These are phyloP conservation scores for Dactylellina parvicollis DNA, from an alignment of 2,329 filamentous ascomycete genomes.

Conservation along the genomic window DNA sequence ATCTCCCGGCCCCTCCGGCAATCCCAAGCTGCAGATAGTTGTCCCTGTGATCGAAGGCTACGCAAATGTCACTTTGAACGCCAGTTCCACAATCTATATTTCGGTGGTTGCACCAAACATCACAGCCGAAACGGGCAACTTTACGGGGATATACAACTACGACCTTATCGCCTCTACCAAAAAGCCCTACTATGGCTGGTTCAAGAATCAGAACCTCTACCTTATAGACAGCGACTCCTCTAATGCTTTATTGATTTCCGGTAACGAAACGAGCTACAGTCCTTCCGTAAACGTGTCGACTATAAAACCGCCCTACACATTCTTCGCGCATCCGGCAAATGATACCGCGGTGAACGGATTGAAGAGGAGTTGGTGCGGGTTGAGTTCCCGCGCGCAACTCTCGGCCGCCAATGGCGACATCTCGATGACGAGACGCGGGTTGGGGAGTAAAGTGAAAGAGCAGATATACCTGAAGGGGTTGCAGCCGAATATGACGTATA, in stretches of 20 bases:
- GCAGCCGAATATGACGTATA: slow-evolving; percentile 44
- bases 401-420: slow-evolving; percentile 69
- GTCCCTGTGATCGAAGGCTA: slow-evolving; percentile 74
- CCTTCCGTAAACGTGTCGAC: slow-evolving; percentile 63
- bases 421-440: slow-evolving; percentile 75
- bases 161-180: slow-evolving; percentile 85
- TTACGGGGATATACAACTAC: slow-evolving; percentile 77
- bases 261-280: slow-evolving; percentile 71
- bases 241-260: slow-evolving; percentile 80
- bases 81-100: slow-evolving; percentile 77
- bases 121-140: slow-evolving; percentile 64
- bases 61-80: slow-evolving; percentile 71
- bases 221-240: slow-evolving; percentile 86
- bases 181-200: slow-evolving; percentile 75
- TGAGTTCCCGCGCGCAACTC: slow-evolving; percentile 74
- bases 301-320: slow-evolving; percentile 71
- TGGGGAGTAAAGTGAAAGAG: slow-evolving; percentile 77
- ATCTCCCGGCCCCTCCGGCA: slow-evolving; percentile 71
- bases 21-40: slow-evolving; percentile 63
- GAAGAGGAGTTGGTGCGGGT: slow-evolving; percentile 81
- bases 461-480: slow-evolving; percentile 86
- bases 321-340: slow-evolving; percentile 76
- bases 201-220: slow-evolving; percentile 70
- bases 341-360: slow-evolving; percentile 74
- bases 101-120: slow-evolving; percentile 76